Percentiles rank a stretch among this genome's conserved stretches.
These are phyloP conservation scores for Russula earlei DNA, from an alignment of 768 basidiomycete genomes.

Conservation along the genomic window DNA sequence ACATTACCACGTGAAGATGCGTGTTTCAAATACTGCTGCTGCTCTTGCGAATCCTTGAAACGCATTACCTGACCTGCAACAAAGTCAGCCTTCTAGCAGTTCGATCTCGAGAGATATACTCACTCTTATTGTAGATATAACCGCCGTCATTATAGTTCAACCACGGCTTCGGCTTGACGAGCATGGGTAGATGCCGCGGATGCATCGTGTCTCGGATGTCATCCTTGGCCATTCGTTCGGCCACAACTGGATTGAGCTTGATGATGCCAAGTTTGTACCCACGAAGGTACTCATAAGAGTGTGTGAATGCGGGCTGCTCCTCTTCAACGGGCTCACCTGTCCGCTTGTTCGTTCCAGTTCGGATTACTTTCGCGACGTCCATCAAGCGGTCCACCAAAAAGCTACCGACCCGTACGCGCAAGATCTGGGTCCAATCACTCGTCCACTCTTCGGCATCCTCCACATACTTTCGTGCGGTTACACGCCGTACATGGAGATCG, in stretches of 20 bases:
- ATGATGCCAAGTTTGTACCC: conserved; percentile 92
- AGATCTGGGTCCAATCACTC: conserved; percentile 72
- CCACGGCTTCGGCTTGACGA: conserved; percentile 88
- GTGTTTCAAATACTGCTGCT: conserved; percentile 63
- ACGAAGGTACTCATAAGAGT: conserved; percentile 88
- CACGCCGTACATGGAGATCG: conserved; percentile 51
- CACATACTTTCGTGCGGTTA: conserved; percentile 56
- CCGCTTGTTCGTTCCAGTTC: conserved; percentile 45
- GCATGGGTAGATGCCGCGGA: conserved; percentile 93
- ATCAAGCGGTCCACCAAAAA: conserved; percentile 77
- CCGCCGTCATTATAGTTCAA: conserved; percentile 65
- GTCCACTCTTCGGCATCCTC: conserved; percentile 63
- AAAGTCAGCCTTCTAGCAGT: conserved; percentile 1
- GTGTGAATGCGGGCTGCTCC: conserved; percentile 82
- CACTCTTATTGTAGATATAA: conserved; percentile 73
- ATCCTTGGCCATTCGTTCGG: conserved; percentile 71
- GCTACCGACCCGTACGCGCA: conserved; percentile 71
- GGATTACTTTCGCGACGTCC: conserved; percentile 68
- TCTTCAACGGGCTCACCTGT: conserved; percentile 63
- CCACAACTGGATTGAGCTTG: conserved; percentile 71
- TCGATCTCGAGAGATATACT: conserved; percentile 21
- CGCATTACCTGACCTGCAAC: conserved; percentile 69
- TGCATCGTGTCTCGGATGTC: conserved; percentile 61
- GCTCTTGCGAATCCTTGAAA: conserved; percentile 84
- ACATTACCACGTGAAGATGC: conserved; percentile 68